Evolutionary conservation across 2,329 filamentous ascomycete species (phyloP), one percentile per base, ranked within the genome.

Genomic region (Apiospora arundinis): DNA sequence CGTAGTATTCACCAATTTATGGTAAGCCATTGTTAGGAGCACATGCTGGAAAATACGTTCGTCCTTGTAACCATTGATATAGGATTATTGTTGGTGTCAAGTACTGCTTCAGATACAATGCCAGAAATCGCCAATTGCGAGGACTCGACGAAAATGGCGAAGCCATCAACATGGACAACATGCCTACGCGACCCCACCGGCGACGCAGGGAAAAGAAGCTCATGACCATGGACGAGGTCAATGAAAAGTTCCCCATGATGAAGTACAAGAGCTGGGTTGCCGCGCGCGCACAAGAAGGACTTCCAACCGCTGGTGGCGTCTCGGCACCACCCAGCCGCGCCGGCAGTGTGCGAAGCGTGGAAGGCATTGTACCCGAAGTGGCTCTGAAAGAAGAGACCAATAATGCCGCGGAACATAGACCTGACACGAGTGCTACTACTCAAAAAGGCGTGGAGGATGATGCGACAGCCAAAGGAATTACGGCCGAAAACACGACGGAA

Each of bases 81-180:
- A 99, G 96, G 96, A 99, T 99, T 78, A 99, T 99, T 77, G 96
- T 99, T 73, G 96, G 96, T 76, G 96, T 99, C 73, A 99, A 99
- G 85, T 99, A 99, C 83, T 99, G 96, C 84, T 99, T 99, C 83
- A 90, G 96, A 77, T 98, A 99, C 82, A 98, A 98, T 82, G 95
- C 96, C 76, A 92, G 96, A 72, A 97, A 97, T 80, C 92, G 96
- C 69, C 91, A 92, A 73, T 85, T 94, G 78, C 91, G 94, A 77
- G 77, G 77, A 85, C 89, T 83, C 85, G 93, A 86, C 75, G 93
- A 95, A 77, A 93, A 95, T 75, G 93, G 93, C 80, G 95, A 98
- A 74, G 93, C 93, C 21, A 97, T 99, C 78, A 95, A 95, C 74
- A 86, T 99, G 74, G 90, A 95, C 72, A 89, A 92, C 71, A 95